Evolutionary conservation across 805 yeast genomes (phyloP).

Genomic region (Lachancea waltii): DNA sequence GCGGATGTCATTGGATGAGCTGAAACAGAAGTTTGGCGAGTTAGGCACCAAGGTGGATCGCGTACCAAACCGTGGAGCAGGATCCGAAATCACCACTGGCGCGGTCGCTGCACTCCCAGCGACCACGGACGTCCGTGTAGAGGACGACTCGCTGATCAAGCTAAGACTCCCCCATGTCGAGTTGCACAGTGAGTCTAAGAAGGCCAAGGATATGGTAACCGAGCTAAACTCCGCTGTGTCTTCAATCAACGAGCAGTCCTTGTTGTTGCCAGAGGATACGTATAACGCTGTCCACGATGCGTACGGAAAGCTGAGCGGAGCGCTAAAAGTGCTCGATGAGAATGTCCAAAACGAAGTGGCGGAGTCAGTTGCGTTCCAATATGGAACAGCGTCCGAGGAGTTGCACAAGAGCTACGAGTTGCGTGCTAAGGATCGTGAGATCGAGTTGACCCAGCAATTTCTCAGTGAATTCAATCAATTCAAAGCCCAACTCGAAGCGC

Average conservation of each 20-base stretch:
- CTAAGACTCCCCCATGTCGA: conserved; percentile 6
- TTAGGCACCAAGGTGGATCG: conserved; percentile 12
- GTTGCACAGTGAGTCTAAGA: neutral
- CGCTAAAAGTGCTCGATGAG: conserved; percentile 14
- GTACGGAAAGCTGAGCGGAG: conserved; percentile 13
- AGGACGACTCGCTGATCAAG: conserved; percentile 2
- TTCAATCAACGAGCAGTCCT: conserved; percentile 33
- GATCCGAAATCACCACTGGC: conserved; percentile 5
- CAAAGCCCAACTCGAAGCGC: conserved; percentile 51
- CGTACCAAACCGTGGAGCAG: conserved; percentile 11
- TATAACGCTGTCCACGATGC: conserved; percentile 12
- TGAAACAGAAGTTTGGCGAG: conserved; percentile 22
- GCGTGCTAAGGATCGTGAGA: conserved; percentile 38
- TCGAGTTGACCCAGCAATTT: conserved; percentile 52
- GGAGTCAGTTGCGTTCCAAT: conserved; percentile 12
- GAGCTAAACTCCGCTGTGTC: conserved; percentile 33
- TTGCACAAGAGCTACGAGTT: conserved; percentile 22
- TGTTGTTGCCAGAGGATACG: conserved; percentile 21
- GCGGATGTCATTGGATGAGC: conserved; percentile 19
- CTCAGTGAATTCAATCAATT: conserved; percentile 56
- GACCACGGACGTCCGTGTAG: conserved; percentile 2
- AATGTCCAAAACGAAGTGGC: conserved; percentile 14
- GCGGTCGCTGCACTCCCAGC: conserved; percentile 3
- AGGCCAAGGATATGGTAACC: conserved; percentile 9
- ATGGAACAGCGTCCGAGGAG: conserved; percentile 15